phyloP scores from a whole-genome alignment of 1,284 basidiomycete genomes.

The Golubevia sp. region DNA sequence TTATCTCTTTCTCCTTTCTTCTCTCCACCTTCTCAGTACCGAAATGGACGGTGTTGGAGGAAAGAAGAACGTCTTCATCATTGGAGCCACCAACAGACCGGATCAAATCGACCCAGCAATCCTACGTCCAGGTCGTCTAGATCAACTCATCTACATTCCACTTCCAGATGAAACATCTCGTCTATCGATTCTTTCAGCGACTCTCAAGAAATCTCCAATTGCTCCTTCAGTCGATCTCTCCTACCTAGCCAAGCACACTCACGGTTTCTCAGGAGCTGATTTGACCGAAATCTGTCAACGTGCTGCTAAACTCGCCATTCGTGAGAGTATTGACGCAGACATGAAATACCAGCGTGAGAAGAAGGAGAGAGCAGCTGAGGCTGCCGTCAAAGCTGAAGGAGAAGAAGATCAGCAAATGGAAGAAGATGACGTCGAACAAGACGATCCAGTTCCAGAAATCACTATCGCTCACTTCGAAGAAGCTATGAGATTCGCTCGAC shows the following conservation, averaged over 20 bases:
- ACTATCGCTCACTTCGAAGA: constrained; percentile 93
- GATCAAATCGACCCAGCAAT: constrained; percentile 97
- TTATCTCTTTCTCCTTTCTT: constrained; percentile 23
- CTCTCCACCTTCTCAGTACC: constrained; percentile 64
- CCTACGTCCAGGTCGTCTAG: constrained; percentile 96
- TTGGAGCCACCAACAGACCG: constrained; percentile 98
- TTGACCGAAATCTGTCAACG: constrained; percentile 98
- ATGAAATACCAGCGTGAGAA: constrained; percentile 80
- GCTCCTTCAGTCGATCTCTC: constrained; percentile 80
- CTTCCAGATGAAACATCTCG: constrained; percentile 89
- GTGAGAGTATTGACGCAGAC: constrained; percentile 91
- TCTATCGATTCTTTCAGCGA: constrained; percentile 85
- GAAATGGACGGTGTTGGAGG: constrained; percentile 99
- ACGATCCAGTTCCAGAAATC: constrained; percentile 96
- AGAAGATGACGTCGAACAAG: constrained; percentile 66
- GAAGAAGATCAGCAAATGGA: constrained; percentile 68
- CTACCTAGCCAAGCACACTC: constrained; percentile 90
- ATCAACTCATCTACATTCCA: constrained; percentile 67
- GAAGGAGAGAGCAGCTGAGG: constrained; percentile 71
- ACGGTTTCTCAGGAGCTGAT: constrained; percentile 99
- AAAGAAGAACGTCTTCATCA: constrained; percentile 99
- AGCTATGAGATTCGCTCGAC: constrained; percentile 79
- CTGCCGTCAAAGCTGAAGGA: constrained; percentile 69
- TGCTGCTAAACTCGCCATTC: constrained; percentile 93
- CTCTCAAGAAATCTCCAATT: constrained; percentile 90